Evolutionary conservation across 805 yeast genomes (phyloP).

Genomic region (Huiozyma sinensis): DNA sequence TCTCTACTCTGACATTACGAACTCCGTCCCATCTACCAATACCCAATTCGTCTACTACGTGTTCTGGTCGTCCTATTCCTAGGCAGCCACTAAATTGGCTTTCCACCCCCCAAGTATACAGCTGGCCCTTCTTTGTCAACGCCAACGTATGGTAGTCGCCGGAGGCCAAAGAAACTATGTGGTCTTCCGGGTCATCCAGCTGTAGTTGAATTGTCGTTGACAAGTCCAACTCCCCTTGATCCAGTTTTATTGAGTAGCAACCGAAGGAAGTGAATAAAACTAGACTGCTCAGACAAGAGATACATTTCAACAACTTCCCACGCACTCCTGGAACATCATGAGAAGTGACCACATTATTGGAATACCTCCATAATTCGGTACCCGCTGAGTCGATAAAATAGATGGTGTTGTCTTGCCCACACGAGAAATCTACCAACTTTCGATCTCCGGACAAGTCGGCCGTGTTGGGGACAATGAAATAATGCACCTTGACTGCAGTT

Average conservation of each 20-base stretch:
- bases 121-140: slow-evolving; percentile 43
- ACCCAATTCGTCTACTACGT: slow-evolving; percentile 11
- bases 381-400: slow-evolving; percentile 41
- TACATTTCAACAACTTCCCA: slow-evolving; percentile 38
- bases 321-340: slow-evolving; percentile 7
- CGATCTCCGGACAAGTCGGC: slow-evolving; percentile 24
- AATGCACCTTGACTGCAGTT: slow-evolving; percentile 30
- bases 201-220: slow-evolving; percentile 8
- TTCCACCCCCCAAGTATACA: slow-evolving; percentile 62
- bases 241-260: slow-evolving; percentile 18
- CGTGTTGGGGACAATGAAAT: slow-evolving; percentile 34
- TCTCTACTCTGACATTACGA: slow-evolving; percentile 27
- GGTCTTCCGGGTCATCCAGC: slow-evolving; percentile 30
- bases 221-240: slow-evolving; percentile 10
- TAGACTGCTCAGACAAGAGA: slow-evolving; percentile 44
- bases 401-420: slow-evolving; percentile 36
- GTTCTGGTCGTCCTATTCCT: slow-evolving; percentile 43
- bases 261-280: slow-evolving; percentile 47
- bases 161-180: slow-evolving; percentile 45
- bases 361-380: slow-evolving; percentile 28
- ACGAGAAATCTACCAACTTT: slow-evolving; percentile 44
- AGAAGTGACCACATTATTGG: slow-evolving; percentile 10
- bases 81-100: slow-evolving; percentile 53
- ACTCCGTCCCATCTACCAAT: slow-evolving; percentile 25
- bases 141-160: slow-evolving; percentile 70